Percentiles rank a stretch among this genome's conserved stretches.
Evolutionary conservation across 2,329 filamentous ascomycete genomes (phyloP).

Genomic region (Epichloe glyceriae): DNA sequence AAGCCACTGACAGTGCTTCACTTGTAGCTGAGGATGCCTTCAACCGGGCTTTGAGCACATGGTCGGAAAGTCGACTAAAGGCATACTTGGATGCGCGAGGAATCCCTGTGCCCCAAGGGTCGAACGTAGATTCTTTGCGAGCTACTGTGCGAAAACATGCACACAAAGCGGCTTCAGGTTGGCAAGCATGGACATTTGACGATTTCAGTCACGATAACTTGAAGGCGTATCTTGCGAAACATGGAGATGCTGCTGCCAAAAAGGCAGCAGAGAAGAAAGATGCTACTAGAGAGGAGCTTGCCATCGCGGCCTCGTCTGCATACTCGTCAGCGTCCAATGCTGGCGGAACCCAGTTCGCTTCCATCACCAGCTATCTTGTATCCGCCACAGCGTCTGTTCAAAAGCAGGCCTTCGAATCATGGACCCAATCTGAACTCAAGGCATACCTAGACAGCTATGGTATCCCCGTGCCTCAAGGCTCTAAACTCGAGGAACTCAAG

Average conservation of each 20-base stretch:
- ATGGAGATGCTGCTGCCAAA: conserved; percentile 42
- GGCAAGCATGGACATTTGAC: conserved; percentile 67
- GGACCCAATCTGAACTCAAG: conserved; percentile 64
- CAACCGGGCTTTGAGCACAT: conserved; percentile 44
- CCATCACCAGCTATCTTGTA: conserved; percentile 57
- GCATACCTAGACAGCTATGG: conserved; percentile 70
- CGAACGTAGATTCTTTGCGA: conserved; percentile 60
- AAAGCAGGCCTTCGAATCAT: conserved; percentile 54
- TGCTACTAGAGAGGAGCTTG: conserved; percentile 59
- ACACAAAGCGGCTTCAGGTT: conserved; percentile 56
- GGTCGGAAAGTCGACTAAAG: conserved; percentile 69
- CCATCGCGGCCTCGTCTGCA: conserved; percentile 48
- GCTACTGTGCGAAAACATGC: conserved; percentile 61
- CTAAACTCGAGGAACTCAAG: conserved; percentile 54
- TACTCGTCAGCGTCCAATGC: conserved; percentile 47
- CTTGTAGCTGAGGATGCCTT: conserved; percentile 54
- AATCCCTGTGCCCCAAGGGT: conserved; percentile 58
- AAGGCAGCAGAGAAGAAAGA: conserved; percentile 49
- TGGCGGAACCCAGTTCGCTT: conserved; percentile 47
- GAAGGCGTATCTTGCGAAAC: conserved; percentile 40
- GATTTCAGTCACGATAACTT: conserved; percentile 62
- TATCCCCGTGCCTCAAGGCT: conserved; percentile 52
- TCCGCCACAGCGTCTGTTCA: conserved; percentile 54
- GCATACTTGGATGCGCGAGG: conserved; percentile 66
- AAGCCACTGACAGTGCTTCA: conserved; percentile 57